Base-by-base conservation (phyloP, 805 yeast species). In the Grigorovia transvaalensis region DNA sequence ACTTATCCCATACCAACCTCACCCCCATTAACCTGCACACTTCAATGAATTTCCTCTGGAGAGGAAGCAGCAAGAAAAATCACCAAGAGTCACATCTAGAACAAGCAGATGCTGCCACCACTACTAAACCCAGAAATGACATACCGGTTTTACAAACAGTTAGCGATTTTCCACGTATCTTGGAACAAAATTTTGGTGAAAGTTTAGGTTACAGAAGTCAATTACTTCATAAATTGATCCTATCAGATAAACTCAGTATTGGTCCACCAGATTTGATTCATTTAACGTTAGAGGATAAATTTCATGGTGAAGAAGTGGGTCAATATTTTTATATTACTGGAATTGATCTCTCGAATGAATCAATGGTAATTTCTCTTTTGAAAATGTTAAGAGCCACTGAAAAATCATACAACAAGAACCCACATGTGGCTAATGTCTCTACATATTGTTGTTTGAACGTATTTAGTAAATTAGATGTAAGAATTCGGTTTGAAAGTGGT, bases 401-500 rank as follows among this genome's bases (percentile, higher is more conserved):
- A 6, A 43, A 56, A 11, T 44, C 41, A 46, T 15, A 38, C 15
- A 38, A 20, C 20, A 53, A 30, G 4, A 42, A 47, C 38, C 51
- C 40, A 17, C 63, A 62, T 9, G 46, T 41, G 23, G 63, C 61
- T 43, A 62, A 59, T 40, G 62, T 65, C 20, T 64, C 68, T 20
- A 81, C 88, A 0, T 81, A 74, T 56, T 84, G 88, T 65, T 68
- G 82, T 15, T 88, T 81, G 70, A 90, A 93, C 66, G 75, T 84
- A 18, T 87, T 93, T 60, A 71, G 81, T 42, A 76, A 76, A 51
- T 76, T 84, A 5, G 99, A 91, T 65, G 70, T 90, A 43, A 74
- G 96, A 19, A 80, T 88, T 58, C 65, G 81, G 60, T 76, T 79
- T 11, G 66, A 67, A 17, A 51, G 68, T 0, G 65, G 69, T 4